These are phyloP conservation scores for Ophiostoma angusticollis DNA, from an alignment of 2,329 filamentous ascomycete genomes.

Conservation along the genomic window DNA sequence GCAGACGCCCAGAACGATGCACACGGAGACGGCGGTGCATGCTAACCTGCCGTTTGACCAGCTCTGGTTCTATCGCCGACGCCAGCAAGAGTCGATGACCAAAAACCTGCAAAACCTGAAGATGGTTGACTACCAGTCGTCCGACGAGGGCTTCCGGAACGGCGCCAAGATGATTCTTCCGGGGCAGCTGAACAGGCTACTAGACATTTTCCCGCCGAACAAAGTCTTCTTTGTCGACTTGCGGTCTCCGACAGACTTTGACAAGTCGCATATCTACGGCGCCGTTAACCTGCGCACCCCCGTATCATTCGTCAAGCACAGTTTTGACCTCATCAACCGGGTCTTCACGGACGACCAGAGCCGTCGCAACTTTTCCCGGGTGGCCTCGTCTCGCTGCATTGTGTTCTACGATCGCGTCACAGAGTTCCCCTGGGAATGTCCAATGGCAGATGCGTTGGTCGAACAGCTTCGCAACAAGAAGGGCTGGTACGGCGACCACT, in stretches of 20 bases:
- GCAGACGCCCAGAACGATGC: background rate
- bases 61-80: conserved; percentile 40
- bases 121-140: conserved; percentile 23
- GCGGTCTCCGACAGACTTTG: conserved; percentile 32
- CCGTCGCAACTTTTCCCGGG: conserved; percentile 32
- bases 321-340: conserved; percentile 37
- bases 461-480: conserved; percentile 29
- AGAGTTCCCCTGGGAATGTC: conserved; percentile 38
- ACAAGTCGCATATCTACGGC: conserved; percentile 37
- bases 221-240: conserved; percentile 38
- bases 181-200: conserved; percentile 35
- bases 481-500: conserved; percentile 38
- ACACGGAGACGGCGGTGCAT: too few relatives aligned
- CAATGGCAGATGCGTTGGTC: conserved; percentile 31
- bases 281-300: conserved; percentile 40
- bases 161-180: conserved; percentile 36
- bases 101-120: conserved; percentile 32
- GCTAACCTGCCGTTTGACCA: background rate
- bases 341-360: conserved; percentile 37
- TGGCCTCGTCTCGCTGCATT: conserved; percentile 33
- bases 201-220: conserved; percentile 35
- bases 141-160: conserved; percentile 12
- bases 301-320: conserved; percentile 32
- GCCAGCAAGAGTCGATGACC: conserved; percentile 33
- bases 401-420: conserved; percentile 40